Percentiles rank a stretch among this genome's conserved stretches.
Conservation (phyloP, 164 flowering plant genomes). For the Sextonia rubra region DNA sequence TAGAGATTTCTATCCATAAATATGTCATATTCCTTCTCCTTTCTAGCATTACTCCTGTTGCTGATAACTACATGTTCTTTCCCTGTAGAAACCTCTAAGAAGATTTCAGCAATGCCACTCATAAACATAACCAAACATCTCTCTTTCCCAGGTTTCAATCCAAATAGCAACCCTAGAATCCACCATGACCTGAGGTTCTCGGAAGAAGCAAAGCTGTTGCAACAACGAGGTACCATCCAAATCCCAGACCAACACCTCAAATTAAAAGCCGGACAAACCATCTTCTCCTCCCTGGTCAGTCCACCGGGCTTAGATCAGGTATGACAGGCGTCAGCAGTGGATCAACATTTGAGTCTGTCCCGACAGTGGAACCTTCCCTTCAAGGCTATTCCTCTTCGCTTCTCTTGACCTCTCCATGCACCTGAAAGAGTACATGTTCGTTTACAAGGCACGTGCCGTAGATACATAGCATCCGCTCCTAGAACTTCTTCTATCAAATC, state of each 20-base stretch:
- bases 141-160: constrained; percentile 26
- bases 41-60: neutral
- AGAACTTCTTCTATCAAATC: constrained; percentile 16
- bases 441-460: constrained; percentile 44
- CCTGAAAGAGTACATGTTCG: constrained; percentile 44
- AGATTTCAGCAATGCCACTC: constrained; percentile 15
- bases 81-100: neutral
- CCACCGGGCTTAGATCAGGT: constrained; percentile 38
- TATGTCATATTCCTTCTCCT: neutral
- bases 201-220: constrained; percentile 36
- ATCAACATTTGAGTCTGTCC: constrained; percentile 34
- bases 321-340: constrained; percentile 28
- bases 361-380: neutral
- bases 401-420: constrained; percentile 6
- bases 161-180: constrained; percentile 14
- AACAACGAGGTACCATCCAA: constrained; percentile 21
- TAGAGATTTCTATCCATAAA: neutral
- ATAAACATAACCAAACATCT: constrained; percentile 28
- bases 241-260: constrained; percentile 36
- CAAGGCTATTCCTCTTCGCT: constrained; percentile 2
- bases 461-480: constrained; percentile 36
- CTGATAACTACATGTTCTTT: neutral
- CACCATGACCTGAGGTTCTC: constrained; percentile 26
- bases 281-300: constrained; percentile 42
- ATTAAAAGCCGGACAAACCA: constrained; percentile 43